These are phyloP conservation scores for Phytopythium mirpurense DNA, from an alignment of 352 stramenopile species.

Conservation along the genomic window DNA sequence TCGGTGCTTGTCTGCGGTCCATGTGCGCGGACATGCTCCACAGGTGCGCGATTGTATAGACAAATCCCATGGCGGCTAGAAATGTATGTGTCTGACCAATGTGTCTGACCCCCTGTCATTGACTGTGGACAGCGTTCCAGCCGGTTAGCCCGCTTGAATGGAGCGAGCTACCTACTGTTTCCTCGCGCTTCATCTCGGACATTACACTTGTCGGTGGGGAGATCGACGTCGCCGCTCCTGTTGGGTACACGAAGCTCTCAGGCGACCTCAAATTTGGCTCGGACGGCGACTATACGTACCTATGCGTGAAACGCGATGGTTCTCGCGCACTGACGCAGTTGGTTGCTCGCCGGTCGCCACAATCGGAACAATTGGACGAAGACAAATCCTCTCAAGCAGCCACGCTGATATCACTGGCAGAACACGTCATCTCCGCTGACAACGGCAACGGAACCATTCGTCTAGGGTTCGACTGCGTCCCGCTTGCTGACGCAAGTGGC, in stretches of 20 bases:
- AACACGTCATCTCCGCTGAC: slow-evolving; percentile 12
- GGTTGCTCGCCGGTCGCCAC: slow-evolving; percentile 8
- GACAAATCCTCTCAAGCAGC: slow-evolving; percentile 2
- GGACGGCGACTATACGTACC: slow-evolving; percentile 60
- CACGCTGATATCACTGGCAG: too few species aligned
- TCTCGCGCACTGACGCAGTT: slow-evolving; percentile 34
- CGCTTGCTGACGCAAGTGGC: background rate
- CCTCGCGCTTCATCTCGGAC: slow-evolving; percentile 59
- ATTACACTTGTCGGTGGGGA: slow-evolving; percentile 52
- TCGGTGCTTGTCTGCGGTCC: slow-evolving; percentile 43
- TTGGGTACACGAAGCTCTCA: slow-evolving; percentile 48
- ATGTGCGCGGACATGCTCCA: slow-evolving; percentile 64
- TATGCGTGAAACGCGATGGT: slow-evolving; percentile 60
- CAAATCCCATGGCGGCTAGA: background rate
- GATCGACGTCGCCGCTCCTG: slow-evolving; percentile 36
- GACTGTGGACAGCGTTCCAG: slow-evolving; percentile 22
- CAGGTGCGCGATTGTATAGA: slow-evolving; percentile 28
- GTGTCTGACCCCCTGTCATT: background rate
- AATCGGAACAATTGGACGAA: background rate
- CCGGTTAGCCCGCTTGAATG: slow-evolving; percentile 43
- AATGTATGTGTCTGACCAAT: background rate
- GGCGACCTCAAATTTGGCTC: slow-evolving; percentile 57
- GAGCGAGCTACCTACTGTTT: slow-evolving; percentile 20
- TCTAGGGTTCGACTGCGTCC: slow-evolving; percentile 24
- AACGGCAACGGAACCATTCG: slow-evolving; percentile 23